Percentiles rank a stretch among this genome's conserved stretches.
Conservation (phyloP, 257 asterid species). For the Solanum lignicaule region DNA sequence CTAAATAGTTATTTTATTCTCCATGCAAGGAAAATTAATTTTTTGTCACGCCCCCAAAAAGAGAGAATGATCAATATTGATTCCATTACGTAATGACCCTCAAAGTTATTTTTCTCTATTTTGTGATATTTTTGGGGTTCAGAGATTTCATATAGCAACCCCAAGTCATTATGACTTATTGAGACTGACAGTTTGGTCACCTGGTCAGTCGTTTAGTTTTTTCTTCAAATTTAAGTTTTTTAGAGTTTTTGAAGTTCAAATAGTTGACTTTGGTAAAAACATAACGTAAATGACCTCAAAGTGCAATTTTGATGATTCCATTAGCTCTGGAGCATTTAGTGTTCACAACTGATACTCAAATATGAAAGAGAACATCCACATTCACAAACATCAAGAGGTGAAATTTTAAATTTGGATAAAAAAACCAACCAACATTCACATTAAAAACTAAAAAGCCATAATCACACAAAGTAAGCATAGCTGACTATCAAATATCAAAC, state of each 20-base stretch:
- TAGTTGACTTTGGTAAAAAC: neutral
- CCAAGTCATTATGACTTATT: neutral
- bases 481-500: too few species aligned
- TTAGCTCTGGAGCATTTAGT: too few species aligned
- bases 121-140: neutral
- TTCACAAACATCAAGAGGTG: too few species aligned
- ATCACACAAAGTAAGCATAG: too few species aligned
- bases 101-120: neutral
- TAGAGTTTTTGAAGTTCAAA: neutral
- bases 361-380: too few species aligned
- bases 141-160: neutral
- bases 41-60: neutral
- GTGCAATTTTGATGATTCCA: neutral
- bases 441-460: too few species aligned
- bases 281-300: neutral
- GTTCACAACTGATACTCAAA: too few species aligned
- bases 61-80: neutral
- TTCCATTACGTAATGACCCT: neutral
- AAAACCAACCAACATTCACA: too few species aligned
- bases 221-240: neutral
- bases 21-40: neutral
- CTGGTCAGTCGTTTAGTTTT: neutral
- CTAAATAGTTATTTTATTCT: too few species aligned
- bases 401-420: too few species aligned
- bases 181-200: neutral